Evolutionary conservation across 139 green algal species (phyloP).

Genomic region (Chlorella sorokiniana): DNA sequence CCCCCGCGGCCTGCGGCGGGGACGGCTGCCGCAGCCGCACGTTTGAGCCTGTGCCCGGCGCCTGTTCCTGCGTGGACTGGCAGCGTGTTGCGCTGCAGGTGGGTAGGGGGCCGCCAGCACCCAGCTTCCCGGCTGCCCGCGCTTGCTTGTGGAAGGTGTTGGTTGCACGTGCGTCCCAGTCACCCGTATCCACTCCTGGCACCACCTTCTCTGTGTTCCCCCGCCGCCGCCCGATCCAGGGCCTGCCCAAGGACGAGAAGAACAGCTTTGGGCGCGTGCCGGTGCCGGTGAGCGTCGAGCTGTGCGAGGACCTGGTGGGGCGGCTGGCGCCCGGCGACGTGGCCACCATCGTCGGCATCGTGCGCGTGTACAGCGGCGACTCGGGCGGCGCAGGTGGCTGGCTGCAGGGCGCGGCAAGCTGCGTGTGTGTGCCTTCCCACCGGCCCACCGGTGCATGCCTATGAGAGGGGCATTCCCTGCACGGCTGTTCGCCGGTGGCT

Average conservation of each 20-base stretch:
- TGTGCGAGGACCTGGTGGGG: conserved; percentile 83
- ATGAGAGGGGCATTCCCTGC: not conserved
- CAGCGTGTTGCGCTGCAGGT: conserved; percentile 80
- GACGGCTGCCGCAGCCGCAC: conserved; percentile 72
- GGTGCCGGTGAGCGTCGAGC: conserved; percentile 79
- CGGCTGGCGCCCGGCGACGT: conserved; percentile 76
- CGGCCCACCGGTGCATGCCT: too few relatives aligned
- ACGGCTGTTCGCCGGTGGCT: not conserved
- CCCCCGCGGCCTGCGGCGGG: conserved; percentile 60
- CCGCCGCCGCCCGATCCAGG: conserved; percentile 43
- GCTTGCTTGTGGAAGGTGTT: not conserved
- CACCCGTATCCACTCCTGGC: not conserved
- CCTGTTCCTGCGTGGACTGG: conserved; percentile 77
- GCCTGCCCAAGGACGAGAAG: conserved; percentile 53
- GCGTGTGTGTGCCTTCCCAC: not conserved
- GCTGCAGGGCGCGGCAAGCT: not conserved
- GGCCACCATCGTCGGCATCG: conserved; percentile 80
- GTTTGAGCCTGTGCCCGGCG: conserved; percentile 61
- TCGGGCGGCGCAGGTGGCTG: conserved; percentile 16
- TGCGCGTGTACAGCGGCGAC: conserved; percentile 63
- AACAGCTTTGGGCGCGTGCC: conserved; percentile 59
- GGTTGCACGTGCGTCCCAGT: not conserved
- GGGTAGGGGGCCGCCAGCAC: not conserved
- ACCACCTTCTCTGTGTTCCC: not conserved
- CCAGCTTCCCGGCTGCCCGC: not conserved